Base-by-base conservation (phyloP, 106 monocot genomes). In the Posidonia australis region DNA sequence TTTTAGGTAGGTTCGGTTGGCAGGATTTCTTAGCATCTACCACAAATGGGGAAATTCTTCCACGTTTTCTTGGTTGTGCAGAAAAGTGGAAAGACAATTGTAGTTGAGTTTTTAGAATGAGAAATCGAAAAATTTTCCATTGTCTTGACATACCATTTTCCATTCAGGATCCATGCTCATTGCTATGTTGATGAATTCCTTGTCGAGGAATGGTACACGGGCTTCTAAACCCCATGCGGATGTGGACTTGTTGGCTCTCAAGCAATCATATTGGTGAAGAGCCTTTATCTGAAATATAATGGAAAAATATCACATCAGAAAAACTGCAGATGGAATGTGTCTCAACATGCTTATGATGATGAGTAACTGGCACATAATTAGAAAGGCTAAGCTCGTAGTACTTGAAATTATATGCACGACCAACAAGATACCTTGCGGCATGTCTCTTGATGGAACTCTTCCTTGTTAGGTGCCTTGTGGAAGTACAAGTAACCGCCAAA, bases 401-500 rank as follows among this genome's bases (percentile, higher is more conserved):
- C n/a, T n/a, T n/a, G n/a, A n/a, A n/a, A n/a, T n/a, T n/a, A n/a
- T n/a, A n/a, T n/a, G n/a, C n/a, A n/a, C n/a, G n/a, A n/a, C n/a
- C n/a, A n/a, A n/a, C n/a, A n/a, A 30, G 29, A n/a, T 67, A 84
- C 84, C 81, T 81, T 85, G 65, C 63, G 72, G 67, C 85, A 85
- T 30, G 85, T 85, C 62, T 85, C 81, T 16, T 52, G 61, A 45
- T 85, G 85, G 63, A 85, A 70, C 60, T 85, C 85, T 31, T 85
- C 85, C 78, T 85, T 85, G 74, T 85, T 81, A 31, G 85, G 85
- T 18, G 85, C 84, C 68, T 78, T 81, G 75, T 85, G 84, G 68
- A 85, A 85, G 53, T 85, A 85, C 23, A 85, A 44, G 41, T 85
- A 81, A 9, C 85, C 85, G 9, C 85, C 81, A 46, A 85, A 81